Conservation (phyloP, 2,329 filamentous ascomycete species). For the Diaporthe amygdali region DNA sequence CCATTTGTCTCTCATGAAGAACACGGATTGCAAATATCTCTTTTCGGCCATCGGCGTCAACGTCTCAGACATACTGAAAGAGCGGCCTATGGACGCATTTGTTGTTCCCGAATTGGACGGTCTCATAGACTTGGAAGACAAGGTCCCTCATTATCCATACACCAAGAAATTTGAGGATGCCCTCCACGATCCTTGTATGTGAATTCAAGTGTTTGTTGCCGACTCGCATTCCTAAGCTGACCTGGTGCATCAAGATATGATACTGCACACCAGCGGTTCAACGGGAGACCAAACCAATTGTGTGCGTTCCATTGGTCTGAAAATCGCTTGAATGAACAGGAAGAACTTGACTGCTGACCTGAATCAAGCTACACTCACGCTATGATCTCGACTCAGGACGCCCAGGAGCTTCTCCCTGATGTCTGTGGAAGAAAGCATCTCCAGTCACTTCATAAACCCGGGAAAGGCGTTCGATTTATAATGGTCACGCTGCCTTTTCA, state of each 20-base stretch:
- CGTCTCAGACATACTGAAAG: conserved; percentile 24
- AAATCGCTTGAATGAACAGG: accelerated
- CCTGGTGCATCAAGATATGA: neutral
- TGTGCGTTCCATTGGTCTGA: neutral
- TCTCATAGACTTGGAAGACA: conserved; percentile 11
- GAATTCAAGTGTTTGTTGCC: neutral
- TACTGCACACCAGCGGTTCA: conserved; percentile 29
- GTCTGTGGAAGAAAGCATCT: neutral
- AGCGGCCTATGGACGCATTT: neutral
- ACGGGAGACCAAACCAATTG: conserved; percentile 28
- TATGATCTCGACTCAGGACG: conserved; percentile 9
- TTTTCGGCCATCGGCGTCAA: conserved; percentile 24
- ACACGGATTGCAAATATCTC: conserved; percentile 25
- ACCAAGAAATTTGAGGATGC: conserved; percentile 27
- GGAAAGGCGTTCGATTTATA: conserved; percentile 23
- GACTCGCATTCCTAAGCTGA: neutral
- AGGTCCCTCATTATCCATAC: conserved; percentile 26
- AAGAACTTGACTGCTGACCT: neutral
- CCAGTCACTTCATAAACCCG: conserved; percentile 5
- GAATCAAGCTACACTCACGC: neutral
- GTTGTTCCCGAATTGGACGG: conserved; percentile 26
- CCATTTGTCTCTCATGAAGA: conserved; percentile 26
- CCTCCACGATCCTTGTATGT: conserved; percentile 18
- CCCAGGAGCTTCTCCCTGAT: conserved; percentile 1
- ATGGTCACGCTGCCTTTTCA: conserved; percentile 27